Evolutionary conservation across 2,329 filamentous ascomycete genomes (phyloP).

Genomic region (Alternaria longipes): DNA sequence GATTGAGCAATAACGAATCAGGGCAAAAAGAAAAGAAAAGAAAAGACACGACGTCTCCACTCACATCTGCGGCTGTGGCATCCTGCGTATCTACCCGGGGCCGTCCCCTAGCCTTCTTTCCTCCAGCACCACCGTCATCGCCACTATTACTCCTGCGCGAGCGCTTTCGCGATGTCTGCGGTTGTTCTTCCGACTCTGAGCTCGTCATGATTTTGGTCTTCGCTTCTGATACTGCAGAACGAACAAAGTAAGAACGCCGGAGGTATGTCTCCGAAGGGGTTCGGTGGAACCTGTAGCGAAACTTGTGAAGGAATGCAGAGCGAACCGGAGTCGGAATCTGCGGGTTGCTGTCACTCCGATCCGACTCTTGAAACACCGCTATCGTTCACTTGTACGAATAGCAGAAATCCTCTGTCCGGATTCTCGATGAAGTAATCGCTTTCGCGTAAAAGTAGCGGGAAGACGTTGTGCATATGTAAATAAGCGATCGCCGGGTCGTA

Average conservation of each 20-base stretch:
- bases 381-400: background rate
- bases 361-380: slow-evolving; percentile 5
- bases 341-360: background rate
- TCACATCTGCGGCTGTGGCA: slow-evolving; percentile 79
- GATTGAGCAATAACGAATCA: background rate
- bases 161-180: slow-evolving; percentile 44
- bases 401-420: background rate
- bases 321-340: background rate
- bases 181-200: slow-evolving; percentile 44
- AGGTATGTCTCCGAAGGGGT: background rate
- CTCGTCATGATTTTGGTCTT: slow-evolving; percentile 34
- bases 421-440: background rate
- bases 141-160: slow-evolving; percentile 38
- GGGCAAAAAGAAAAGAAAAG: background rate
- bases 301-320: background rate
- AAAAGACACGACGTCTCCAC: slow-evolving; percentile 49
- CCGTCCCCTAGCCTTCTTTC: slow-evolving; percentile 71
- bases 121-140: slow-evolving; percentile 36
- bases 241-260: background rate
- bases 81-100: slow-evolving; percentile 80
- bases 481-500: background rate
- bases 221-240: background rate
- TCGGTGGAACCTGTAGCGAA: slow-evolving; percentile 9
- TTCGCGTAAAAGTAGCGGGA: slow-evolving; percentile 2
- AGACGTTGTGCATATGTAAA: slow-evolving; percentile 4